A percentile compares a stretch with the other conserved stretches of the same genome.
Evolutionary conservation across 768 basidiomycete genomes (phyloP).

Genomic region (Mycena epipterygia): DNA sequence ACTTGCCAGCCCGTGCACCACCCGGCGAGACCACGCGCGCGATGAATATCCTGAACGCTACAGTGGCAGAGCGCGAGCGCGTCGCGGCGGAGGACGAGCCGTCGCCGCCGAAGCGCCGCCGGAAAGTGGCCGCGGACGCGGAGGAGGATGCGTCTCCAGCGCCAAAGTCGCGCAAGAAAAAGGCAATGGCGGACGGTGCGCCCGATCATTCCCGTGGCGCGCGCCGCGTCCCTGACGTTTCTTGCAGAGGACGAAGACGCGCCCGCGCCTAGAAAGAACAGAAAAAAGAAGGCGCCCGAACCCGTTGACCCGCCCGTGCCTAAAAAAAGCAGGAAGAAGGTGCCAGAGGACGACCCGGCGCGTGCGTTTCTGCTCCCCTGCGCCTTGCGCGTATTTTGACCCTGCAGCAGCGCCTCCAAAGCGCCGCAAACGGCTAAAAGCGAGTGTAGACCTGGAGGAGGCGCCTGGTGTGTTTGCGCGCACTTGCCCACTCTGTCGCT

Average conservation of each 20-base stretch:
- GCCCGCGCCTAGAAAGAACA: constrained; percentile 15
- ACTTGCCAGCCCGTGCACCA: background rate
- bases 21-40: background rate
- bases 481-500: background rate
- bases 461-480: constrained; percentile 4
- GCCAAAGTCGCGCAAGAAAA: too few relatives aligned
- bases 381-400: background rate
- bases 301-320: constrained; percentile 1
- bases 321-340: constrained; percentile 30
- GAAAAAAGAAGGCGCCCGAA: constrained; percentile 16
- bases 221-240: background rate
- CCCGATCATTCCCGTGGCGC: background rate
- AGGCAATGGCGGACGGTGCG: background rate
- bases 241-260: constrained; percentile 15
- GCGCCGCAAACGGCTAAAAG: constrained; percentile 16
- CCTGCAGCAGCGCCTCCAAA: background rate
- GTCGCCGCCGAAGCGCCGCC: constrained; percentile 13
- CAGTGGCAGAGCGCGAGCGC: background rate
- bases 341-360: constrained; percentile 16
- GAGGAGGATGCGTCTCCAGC: too few relatives aligned
- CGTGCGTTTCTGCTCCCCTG: constrained; percentile 8
- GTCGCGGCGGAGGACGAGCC: background rate
- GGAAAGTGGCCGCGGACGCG: background rate
- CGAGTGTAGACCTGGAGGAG: background rate
- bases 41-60: background rate